phyloP scores from a whole-genome alignment of 176 grass and related monocot species.

The Musa troglodytarum region DNA sequence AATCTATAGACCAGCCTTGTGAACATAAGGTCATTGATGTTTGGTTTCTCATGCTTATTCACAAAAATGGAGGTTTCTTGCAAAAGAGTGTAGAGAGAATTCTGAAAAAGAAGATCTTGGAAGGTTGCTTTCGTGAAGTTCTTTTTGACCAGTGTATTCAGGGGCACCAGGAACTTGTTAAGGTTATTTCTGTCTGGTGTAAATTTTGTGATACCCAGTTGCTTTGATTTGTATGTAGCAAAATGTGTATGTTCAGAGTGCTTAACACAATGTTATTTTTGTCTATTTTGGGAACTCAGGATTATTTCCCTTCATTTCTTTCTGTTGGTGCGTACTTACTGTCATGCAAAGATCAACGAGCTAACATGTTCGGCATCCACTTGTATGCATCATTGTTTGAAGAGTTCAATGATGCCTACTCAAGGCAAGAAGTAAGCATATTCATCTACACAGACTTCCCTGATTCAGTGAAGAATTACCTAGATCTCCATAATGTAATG shows the following conservation, averaged over 20 bases:
- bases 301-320: conserved; percentile 42
- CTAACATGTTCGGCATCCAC: conserved; percentile 64
- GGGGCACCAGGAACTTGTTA: conserved; percentile 62
- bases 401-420: conserved; percentile 71
- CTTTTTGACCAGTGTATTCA: conserved; percentile 81
- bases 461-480: background rate
- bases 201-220: background rate
- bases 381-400: conserved; percentile 73
- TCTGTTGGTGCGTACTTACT: conserved; percentile 61
- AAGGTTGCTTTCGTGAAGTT: conserved; percentile 43
- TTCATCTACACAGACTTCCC: conserved; percentile 12
- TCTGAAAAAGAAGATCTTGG: conserved; percentile 68
- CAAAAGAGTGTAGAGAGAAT: conserved; percentile 72
- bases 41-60: conserved; percentile 80
- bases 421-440: conserved; percentile 57
- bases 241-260: background rate
- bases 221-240: conserved; percentile 7
- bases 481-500: background rate
- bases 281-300: conserved; percentile 28
- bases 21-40: conserved; percentile 82
- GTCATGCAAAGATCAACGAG: conserved; percentile 77
- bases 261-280: background rate
- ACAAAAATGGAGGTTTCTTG: conserved; percentile 59
- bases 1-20: conserved; percentile 44
- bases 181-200: conserved; percentile 37